Base-by-base conservation (phyloP, 179 eudicot species). In the Gypsophila paniculata region DNA sequence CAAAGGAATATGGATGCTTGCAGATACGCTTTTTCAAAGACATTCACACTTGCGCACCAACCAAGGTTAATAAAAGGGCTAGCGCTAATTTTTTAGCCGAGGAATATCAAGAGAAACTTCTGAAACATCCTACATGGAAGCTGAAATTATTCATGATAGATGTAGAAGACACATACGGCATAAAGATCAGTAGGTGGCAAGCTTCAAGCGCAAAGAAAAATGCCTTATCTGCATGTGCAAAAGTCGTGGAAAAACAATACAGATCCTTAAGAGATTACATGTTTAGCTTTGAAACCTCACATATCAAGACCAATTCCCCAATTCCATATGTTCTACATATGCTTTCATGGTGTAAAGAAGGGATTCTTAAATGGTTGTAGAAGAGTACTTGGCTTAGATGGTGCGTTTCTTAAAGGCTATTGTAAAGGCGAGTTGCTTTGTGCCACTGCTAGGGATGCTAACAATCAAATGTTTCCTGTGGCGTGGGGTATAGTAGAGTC, bases 61-160 rank as follows among this genome's bases (percentile, higher is more conserved):
- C 42, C 7, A 36, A 36, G 42, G 3, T 2, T 23, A 54, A 54
- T n/a, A 69, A 69, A 2, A 55, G 19, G 8, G 72, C 34, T 9
- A 42, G 42, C 42, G 26, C 65, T 15, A 39, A 22, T 1, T 70
- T 69, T 58, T 26, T 70, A 36, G 73, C 55, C 3, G 8, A 70
- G 8, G 73, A 60, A 15, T 71, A 71, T 25, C 67, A 71, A 60
- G 66, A 71, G 48, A 71, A 59, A 17, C 66, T 71, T 1, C 66
- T 59, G 14, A 71, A 71, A 71, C 74, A 71, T 59, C 66, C 74
- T 2, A 71, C 58, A 1, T 59, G 74, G 66, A 71, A 71, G 12
- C 14, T 71, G 38, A 60, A 42, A 26, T 44, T 70, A 9, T 71
- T 71, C 42, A 21, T 60, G 0, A 23, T 9, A n/a, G 66, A 60